These are phyloP conservation scores for Pythium utonaiense DNA, from an alignment of 352 stramenopile species.

Conservation along the genomic window DNA sequence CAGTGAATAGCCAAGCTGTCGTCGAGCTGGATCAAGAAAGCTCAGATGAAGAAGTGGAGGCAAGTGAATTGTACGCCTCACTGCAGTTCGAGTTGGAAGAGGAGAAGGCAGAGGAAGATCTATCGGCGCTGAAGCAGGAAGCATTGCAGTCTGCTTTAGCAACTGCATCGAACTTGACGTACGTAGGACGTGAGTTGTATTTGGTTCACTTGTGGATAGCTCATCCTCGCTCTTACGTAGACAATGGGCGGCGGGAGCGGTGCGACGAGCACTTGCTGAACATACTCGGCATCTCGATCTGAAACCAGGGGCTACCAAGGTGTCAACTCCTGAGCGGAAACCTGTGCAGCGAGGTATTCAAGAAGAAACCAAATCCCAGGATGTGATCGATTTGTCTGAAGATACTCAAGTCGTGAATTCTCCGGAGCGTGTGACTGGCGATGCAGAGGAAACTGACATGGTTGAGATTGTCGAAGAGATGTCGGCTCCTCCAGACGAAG, in stretches of 20 bases:
- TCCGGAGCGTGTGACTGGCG: not conserved
- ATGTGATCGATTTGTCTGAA: conserved; percentile 6
- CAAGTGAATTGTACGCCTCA: conserved; percentile 38
- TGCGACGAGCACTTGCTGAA: conserved; percentile 62
- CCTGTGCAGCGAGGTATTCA: not conserved
- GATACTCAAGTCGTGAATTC: not conserved
- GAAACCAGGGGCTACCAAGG: conserved; percentile 7
- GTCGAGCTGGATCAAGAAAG: conserved; percentile 11
- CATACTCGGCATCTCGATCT: conserved; percentile 32
- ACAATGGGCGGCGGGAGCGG: conserved; percentile 81
- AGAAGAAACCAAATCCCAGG: not conserved
- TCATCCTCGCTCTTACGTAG: conserved; percentile 18
- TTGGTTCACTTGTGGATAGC: not conserved
- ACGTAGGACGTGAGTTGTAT: conserved; percentile 1
- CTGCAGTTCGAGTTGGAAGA: conserved; percentile 73
- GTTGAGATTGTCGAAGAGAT: not conserved
- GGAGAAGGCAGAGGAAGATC: conserved; percentile 59
- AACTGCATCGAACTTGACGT: conserved; percentile 84
- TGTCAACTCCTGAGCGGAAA: not conserved
- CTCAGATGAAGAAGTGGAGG: conserved; percentile 29
- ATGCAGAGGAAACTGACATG: not conserved
- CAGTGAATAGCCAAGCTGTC: not conserved
- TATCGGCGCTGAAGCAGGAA: conserved; percentile 58
- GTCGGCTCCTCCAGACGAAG: conserved; percentile 6
- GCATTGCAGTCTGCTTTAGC: conserved; percentile 71